Evolutionary conservation across 306 rosid species (phyloP).

Genomic region (Cucurbita maxima): DNA sequence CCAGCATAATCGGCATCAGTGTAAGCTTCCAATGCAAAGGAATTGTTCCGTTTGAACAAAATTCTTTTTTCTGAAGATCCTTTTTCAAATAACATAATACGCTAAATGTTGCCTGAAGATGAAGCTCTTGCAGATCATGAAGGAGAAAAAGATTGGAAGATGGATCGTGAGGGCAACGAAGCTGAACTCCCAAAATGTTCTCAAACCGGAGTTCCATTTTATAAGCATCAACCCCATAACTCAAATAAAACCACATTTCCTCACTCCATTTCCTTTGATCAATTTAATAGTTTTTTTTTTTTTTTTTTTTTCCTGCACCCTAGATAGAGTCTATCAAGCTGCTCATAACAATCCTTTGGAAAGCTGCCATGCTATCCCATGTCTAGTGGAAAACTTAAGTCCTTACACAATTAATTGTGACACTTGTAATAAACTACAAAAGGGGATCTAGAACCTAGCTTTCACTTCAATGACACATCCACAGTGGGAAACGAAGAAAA

Average conservation of each 20-base stretch:
- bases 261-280: slow-evolving; percentile 3
- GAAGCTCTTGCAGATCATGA: neutral
- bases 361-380: neutral
- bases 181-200: slow-evolving; percentile 25
- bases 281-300: neutral
- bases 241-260: slow-evolving; percentile 21
- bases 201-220: slow-evolving; percentile 32
- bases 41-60: too few species aligned
- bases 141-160: slow-evolving; percentile 20
- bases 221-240: slow-evolving; percentile 9
- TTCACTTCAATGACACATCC: neutral
- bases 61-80: too few species aligned
- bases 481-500: neutral
- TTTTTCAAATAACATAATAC: too few species aligned
- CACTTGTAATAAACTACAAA: neutral
- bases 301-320: neutral
- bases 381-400: neutral
- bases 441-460: neutral
- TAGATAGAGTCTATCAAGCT: neutral
- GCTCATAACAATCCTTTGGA: neutral
- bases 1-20: too few species aligned
- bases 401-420: neutral
- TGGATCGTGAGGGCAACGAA: slow-evolving; percentile 6
- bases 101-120: too few species aligned
- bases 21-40: too few species aligned